Conservation (phyloP, 2,329 filamentous ascomycete species). For the Aspergillus tubingensis region DNA sequence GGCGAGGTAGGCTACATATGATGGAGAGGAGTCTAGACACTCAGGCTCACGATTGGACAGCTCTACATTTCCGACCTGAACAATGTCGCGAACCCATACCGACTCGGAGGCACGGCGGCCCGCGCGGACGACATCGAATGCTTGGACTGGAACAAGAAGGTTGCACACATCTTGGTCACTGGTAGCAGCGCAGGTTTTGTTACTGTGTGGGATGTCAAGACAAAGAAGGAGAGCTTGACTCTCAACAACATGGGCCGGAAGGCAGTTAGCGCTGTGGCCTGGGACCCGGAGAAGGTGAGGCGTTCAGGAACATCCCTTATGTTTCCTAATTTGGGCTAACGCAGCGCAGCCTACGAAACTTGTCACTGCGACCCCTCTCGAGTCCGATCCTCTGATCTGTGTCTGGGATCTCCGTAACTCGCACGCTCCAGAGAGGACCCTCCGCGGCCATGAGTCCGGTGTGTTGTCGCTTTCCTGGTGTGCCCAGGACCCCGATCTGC, state of each 20-base stretch:
- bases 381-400: constrained; percentile 82
- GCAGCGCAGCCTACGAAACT: constrained; percentile 73
- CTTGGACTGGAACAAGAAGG: constrained; percentile 97
- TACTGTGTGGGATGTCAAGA: constrained; percentile 97
- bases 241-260: constrained; percentile 88
- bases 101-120: constrained; percentile 82
- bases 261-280: constrained; percentile 90
- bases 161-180: constrained; percentile 92
- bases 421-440: constrained; percentile 81
- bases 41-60: constrained; percentile 27
- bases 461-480: constrained; percentile 96
- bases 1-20: constrained; percentile 62
- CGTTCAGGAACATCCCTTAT: not conserved
- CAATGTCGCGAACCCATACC: constrained; percentile 83
- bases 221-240: constrained; percentile 94
- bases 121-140: constrained; percentile 95
- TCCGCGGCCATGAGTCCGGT: constrained; percentile 91
- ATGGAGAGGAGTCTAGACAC: not conserved
- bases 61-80: constrained; percentile 94
- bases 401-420: constrained; percentile 96
- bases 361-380: constrained; percentile 86
- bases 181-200: constrained; percentile 92
- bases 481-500: constrained; percentile 79
- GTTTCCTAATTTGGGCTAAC: constrained; percentile 17
- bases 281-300: constrained; percentile 83